phyloP scores from a whole-genome alignment of 306 rosid genomes.

The Adenanthera pavonina region DNA sequence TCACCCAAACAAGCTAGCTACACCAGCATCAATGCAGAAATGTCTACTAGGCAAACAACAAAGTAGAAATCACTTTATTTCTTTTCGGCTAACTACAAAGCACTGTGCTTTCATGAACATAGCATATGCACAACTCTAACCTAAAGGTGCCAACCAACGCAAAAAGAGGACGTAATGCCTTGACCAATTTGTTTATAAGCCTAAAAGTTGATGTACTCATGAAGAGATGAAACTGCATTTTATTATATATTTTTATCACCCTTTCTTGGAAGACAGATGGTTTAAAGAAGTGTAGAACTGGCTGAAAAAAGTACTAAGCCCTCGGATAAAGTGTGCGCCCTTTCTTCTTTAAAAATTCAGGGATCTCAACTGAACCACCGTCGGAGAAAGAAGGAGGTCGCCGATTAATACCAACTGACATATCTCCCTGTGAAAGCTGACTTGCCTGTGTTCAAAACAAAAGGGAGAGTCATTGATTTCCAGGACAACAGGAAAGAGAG shows the following conservation, averaged over 20 bases:
- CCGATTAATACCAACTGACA: constrained; percentile 57
- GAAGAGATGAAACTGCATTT: constrained; percentile 26
- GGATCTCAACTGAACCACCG: constrained; percentile 83
- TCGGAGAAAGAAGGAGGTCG: constrained; percentile 76
- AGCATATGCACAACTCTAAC: constrained; percentile 43
- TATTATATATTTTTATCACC: neutral
- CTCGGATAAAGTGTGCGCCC: constrained; percentile 96
- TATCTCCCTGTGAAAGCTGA: constrained; percentile 77
- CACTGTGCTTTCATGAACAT: constrained; percentile 46
- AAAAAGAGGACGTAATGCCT: constrained; percentile 48
- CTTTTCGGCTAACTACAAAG: neutral
- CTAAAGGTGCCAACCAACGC: constrained; percentile 51
- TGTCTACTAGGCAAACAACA: neutral
- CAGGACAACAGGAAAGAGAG: neutral
- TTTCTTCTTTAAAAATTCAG: constrained; percentile 95
- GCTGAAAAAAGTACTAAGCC: constrained; percentile 47
- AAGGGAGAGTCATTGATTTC: constrained; percentile 30
- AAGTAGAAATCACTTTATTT: neutral
- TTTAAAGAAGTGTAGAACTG: constrained; percentile 4
- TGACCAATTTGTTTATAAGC: constrained; percentile 34
- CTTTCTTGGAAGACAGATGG: constrained; percentile 9
- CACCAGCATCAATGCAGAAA: neutral
- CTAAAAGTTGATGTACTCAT: constrained; percentile 45
- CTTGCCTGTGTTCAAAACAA: constrained; percentile 60
- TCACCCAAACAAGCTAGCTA: neutral